Evolutionary conservation across 768 basidiomycete species (phyloP), one percentile per base, ranked within the genome.

Genomic region (Termitomyces sp.): DNA sequence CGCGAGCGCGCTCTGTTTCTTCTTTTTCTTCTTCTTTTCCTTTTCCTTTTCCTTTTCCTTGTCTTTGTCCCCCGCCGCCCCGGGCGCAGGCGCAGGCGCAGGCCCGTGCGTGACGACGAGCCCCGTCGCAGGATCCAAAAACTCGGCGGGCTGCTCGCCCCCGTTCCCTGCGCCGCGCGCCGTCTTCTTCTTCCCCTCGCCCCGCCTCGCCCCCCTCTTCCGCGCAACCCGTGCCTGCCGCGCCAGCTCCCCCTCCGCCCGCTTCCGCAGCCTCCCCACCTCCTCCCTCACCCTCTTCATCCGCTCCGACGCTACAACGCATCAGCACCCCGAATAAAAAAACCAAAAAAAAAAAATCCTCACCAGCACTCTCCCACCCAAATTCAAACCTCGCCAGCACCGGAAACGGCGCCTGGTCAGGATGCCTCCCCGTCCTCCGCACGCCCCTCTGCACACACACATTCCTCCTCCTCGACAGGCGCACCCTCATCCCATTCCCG

Each of bases 1-100:
- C 46, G 94, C 93, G 33, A 93, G 77, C 5, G 88, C 88, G 50
- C 88, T 88, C 50, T 93, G 83, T 75, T 97, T 98, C 85, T 97
- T 98, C 83, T 95, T 95, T 82, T 93, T 94, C 26, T 70, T 37
- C 64, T 69, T 58, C 72, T 4, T 34, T 12, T 20, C 33, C 13
- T 13, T 95, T 82, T 93, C 94, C 26, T 70, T 37, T 63, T 69
- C 57, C 72, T 4, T 34, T 12, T 20, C 33, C 13, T 13, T n/a
- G n/a, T n/a, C n/a, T n/a, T n/a, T n/a, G n/a, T n/a, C n/a, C n/a
- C n/a, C n/a, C n/a, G n/a, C n/a, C n/a, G n/a, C n/a, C n/a, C n/a
- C n/a, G n/a, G n/a, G 29, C 29, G 29, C 6, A 6, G 29, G 6
- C 29, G 29, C 6, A 6, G 29, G 29, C 29, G 29, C 29, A 29